These are phyloP conservation scores for Aspergillus udagawae DNA, from an alignment of 2,329 filamentous ascomycete species.

Conservation along the genomic window DNA sequence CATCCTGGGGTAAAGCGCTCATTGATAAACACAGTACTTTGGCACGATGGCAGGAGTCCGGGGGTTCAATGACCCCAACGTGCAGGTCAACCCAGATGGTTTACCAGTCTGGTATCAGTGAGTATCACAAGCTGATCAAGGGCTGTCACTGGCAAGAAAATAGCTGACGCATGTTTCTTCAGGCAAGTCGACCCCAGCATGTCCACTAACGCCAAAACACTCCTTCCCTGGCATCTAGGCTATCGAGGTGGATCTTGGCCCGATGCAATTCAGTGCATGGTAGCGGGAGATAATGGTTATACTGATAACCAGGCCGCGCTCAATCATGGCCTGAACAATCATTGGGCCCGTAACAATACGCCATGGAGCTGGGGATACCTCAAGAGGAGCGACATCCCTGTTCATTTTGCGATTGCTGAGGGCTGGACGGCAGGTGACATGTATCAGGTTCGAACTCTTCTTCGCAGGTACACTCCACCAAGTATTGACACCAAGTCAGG, in stretches of 20 bases:
- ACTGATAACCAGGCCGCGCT: slow-evolving; percentile 49
- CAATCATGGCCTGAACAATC: slow-evolving; percentile 50
- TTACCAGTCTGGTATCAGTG: slow-evolving; percentile 48
- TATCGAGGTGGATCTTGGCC: slow-evolving; percentile 50
- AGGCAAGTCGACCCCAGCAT: slow-evolving; percentile 38
- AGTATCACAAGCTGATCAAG: slow-evolving; percentile 18
- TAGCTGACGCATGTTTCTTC: background rate
- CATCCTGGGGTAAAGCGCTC: too few species aligned
- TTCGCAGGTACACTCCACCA: background rate
- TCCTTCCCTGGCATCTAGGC: slow-evolving; percentile 55
- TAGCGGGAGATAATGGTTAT: slow-evolving; percentile 51
- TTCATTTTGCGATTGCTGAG: slow-evolving; percentile 54
- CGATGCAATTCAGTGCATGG: slow-evolving; percentile 53
- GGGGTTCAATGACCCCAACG: slow-evolving; percentile 55
- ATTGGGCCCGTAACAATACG: slow-evolving; percentile 53
- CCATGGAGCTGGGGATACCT: slow-evolving; percentile 52
- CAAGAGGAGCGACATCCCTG: slow-evolving; percentile 50
- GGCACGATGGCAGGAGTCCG: slow-evolving; percentile 54
- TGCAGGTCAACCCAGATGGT: slow-evolving; percentile 47
- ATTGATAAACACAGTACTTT: slow-evolving; percentile 42
- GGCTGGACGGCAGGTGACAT: slow-evolving; percentile 54
- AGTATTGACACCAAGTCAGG: slow-evolving; percentile 22
- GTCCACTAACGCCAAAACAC: slow-evolving; percentile 40
- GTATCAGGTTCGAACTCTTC: slow-evolving; percentile 42
- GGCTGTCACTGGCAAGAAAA: background rate